phyloP scores from a whole-genome alignment of 2,329 filamentous ascomycete species.

The Hypoxylon rubiginosum region DNA sequence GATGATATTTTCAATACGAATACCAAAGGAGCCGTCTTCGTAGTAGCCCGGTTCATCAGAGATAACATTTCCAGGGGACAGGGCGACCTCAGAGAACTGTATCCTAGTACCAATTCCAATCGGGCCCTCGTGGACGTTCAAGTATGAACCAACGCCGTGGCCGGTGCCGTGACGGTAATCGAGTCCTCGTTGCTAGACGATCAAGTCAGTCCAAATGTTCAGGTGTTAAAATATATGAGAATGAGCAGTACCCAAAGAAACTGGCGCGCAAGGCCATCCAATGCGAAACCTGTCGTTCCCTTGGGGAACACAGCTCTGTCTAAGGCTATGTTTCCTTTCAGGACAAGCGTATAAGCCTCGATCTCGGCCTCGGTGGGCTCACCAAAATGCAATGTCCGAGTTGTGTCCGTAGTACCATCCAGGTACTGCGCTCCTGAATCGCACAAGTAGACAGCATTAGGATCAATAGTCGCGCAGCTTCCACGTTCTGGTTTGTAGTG shows the following conservation, averaged over 20 bases:
- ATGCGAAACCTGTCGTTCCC: slow-evolving; percentile 91
- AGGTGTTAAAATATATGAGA: not conserved
- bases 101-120: slow-evolving; percentile 95
- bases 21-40: slow-evolving; percentile 93
- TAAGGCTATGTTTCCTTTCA: slow-evolving; percentile 93
- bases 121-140: slow-evolving; percentile 97
- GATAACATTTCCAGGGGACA: slow-evolving; percentile 93
- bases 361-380: slow-evolving; percentile 85
- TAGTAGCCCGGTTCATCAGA: slow-evolving; percentile 98
- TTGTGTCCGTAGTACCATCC: slow-evolving; percentile 97
- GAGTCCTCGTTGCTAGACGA: slow-evolving; percentile 75
- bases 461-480: slow-evolving; percentile 85
- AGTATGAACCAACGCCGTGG: slow-evolving; percentile 92
- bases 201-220: slow-evolving; percentile 20
- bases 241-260: slow-evolving; percentile 80
- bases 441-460: slow-evolving; percentile 89
- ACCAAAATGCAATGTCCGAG: slow-evolving; percentile 92
- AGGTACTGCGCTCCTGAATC: slow-evolving; percentile 97
- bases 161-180: slow-evolving; percentile 98
- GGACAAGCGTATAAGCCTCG: slow-evolving; percentile 91
- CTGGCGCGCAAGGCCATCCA: slow-evolving; percentile 90
- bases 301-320: slow-evolving; percentile 92
- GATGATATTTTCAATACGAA: slow-evolving; percentile 96
- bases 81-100: slow-evolving; percentile 89
- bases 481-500: slow-evolving; percentile 93